Base-by-base conservation (phyloP, 768 basidiomycete genomes). In the Roridomyces roridus region DNA sequence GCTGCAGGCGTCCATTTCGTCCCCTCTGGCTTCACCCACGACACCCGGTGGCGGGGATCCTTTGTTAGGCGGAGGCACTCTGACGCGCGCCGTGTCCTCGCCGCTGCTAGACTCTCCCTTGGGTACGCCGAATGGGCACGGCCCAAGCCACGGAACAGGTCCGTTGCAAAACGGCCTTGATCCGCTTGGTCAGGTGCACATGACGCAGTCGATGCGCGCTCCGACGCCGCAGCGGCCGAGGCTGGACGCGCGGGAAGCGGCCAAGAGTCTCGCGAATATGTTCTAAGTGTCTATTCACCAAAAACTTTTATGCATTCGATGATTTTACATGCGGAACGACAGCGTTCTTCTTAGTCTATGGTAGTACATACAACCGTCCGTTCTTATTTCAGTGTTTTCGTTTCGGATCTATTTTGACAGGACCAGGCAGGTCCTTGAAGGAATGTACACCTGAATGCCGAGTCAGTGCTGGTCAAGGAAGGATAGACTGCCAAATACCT, bases 181-280 rank as follows among this genome's bases (percentile, higher is more conserved):
- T 65, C 90, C 90, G 31, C 79, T 92, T 18, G 87, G 84, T 7
- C 82, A 82, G 58, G 73, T 81, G 42, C 76, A 76, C 51, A 87
- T 92, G 89, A 80, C 89, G 2, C 80, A 78, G 45, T 91, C 89
- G n/a, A 73, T 94, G 70, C 85, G 88, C 18, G 79, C 89, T 42
- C 85, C n/a, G n/a, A n/a, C 86, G 63, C 86, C 89, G 14, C 84
- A 85, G 35, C 75, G 91, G 62, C 85, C 88, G 40, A 79, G 89
- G 65, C 71, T 96, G 65, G 95, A 97, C 69, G 88, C 94, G 10
- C 80, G 88, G 66, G 88, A 92, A 67, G 92, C 92, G 14, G 93
- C 92, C 18, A 91, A 91, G 69, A 95, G 94, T 70, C 80, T 95
- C 53, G 93, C 92, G 7, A 96, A 94, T 67, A 89, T 92, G 88